Evolutionary conservation across 2,329 filamentous ascomycete genomes (phyloP).

Genomic region (Colletotrichum sublineola): DNA sequence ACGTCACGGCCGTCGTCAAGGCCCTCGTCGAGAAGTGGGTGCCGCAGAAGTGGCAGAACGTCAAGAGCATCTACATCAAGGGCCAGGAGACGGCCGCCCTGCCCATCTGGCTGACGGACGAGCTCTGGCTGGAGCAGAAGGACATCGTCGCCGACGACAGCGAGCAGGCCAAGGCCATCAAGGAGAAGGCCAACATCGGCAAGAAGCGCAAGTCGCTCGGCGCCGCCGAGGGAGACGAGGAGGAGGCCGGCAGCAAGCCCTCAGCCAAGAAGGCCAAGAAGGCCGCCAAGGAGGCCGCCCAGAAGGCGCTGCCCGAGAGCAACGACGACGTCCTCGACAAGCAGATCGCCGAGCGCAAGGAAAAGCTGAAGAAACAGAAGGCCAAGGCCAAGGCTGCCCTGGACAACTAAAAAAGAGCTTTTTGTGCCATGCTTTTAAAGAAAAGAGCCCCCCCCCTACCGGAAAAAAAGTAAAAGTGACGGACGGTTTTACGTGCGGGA

Average conservation of each 20-base stretch:
- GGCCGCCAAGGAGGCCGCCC: slow-evolving; percentile 36
- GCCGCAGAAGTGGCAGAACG: slow-evolving; percentile 87
- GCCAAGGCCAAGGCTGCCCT: slow-evolving; percentile 66
- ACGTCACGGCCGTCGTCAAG: slow-evolving; percentile 79
- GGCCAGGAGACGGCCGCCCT: slow-evolving; percentile 88
- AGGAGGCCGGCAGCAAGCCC: slow-evolving; percentile 51
- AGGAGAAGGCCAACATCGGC: slow-evolving; percentile 68
- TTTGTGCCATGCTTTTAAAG: slow-evolving; percentile 8
- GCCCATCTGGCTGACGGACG: slow-evolving; percentile 93
- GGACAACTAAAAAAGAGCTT: slow-evolving; percentile 52
- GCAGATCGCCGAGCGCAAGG: slow-evolving; percentile 72
- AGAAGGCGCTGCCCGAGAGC: slow-evolving; percentile 53
- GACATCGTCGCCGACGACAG: slow-evolving; percentile 76
- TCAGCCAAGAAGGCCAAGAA: slow-evolving; percentile 51
- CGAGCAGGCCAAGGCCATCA: slow-evolving; percentile 62
- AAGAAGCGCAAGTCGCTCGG: slow-evolving; percentile 73
- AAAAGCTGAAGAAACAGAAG: slow-evolving; percentile 71
- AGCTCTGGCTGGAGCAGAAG: slow-evolving; percentile 87
- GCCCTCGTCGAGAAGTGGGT: slow-evolving; percentile 83
- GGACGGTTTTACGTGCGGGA: slow-evolving; percentile 35
- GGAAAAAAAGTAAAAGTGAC: slow-evolving; percentile 1
- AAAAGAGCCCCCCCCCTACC: slow-evolving; percentile 1
- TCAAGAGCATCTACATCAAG: slow-evolving; percentile 90
- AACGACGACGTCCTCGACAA: slow-evolving; percentile 68
- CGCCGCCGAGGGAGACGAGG: slow-evolving; percentile 49